A percentile compares a stretch with the other conserved stretches of the same genome.
Evolutionary conservation across 805 yeast species (phyloP).

Genomic region (Candida coleopterorum): DNA sequence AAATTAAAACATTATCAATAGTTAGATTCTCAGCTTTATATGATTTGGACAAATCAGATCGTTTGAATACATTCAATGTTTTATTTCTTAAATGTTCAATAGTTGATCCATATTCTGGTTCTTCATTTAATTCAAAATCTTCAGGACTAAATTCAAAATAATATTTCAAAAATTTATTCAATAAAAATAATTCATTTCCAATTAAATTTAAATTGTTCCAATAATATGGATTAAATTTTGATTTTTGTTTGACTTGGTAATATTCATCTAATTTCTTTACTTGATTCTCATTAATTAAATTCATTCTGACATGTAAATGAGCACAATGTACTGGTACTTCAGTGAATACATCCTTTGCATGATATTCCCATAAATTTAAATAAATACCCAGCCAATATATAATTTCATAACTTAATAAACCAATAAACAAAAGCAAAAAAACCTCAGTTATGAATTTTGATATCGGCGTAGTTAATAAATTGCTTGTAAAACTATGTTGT

Average conservation of each 20-base stretch:
- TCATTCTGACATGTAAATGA: conserved; percentile 55
- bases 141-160: conserved; percentile 80
- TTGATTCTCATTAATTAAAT: conserved; percentile 24
- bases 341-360: conserved; percentile 58
- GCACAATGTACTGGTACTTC: conserved; percentile 79
- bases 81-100: conserved; percentile 57
- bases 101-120: conserved; percentile 68
- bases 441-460: conserved; percentile 27
- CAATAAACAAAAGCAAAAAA: conserved; percentile 19
- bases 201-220: conserved; percentile 17
- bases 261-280: conserved; percentile 20
- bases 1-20: conserved; percentile 21
- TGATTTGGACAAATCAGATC: conserved; percentile 22
- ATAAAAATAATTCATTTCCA: conserved; percentile 16
- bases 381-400: conserved; percentile 41
- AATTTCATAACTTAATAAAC: conserved; percentile 33
- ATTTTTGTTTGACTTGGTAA: conserved; percentile 22
- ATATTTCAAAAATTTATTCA: conserved; percentile 39
- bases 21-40: conserved; percentile 11
- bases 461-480: conserved; percentile 20
- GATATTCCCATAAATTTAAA: conserved; percentile 43
- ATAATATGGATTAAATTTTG: conserved; percentile 21
- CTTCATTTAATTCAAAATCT: conserved; percentile 55
- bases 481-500: conserved; percentile 17
- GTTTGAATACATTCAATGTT: conserved; percentile 51